Evolutionary conservation across 176 grass and related monocot species (phyloP), one percentile per base, ranked within the genome.

Genomic region (Ensete ventricosum): DNA sequence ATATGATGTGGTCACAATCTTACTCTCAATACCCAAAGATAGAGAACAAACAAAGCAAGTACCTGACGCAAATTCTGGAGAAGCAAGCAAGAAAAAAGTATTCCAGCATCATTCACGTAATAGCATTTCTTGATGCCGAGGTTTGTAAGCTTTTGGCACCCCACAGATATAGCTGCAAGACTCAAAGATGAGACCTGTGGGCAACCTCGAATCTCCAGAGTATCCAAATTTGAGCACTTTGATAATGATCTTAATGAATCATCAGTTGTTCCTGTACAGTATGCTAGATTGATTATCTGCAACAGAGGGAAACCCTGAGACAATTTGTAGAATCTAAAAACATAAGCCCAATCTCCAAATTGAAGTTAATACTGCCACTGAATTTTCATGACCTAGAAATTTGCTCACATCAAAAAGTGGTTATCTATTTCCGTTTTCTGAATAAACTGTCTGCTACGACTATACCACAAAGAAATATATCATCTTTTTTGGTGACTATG

Each of bases 111-210:
- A 82, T 87, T 83, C 17, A 93, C 83, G 19, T 85, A 53, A 76
- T 84, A 85, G 83, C 88, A 98, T 59, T 98, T 98, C 78, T 91
- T 98, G 50, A 89, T 78, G 83, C 91, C 88, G 16, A 98, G 85
- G 64, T 93, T 91, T 69, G 80, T 71, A 77, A 98, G 85, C 69
- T 89, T 78, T 64, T 72, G 80, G 80, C 88, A 98, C 10, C 90
- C 82, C 14, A 66, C 60, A 23, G 94, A 79, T 29, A 93, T 85
- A 83, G 85, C 88, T 62, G 88, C 76, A 64, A 98, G 66, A 67
- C 90, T 90, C n/a, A 34, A 25, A 21, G 90, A 93, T 27, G 84
- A 83, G 74, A 91, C 75, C 69, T 24, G 78, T n/a, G 72, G 80
- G 57, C 88, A 91, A 21, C 94, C 84, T 84, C 90, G 88, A 54